A percentile compares a stretch with the other conserved stretches of the same genome.
These are phyloP conservation scores for Colletotrichum sp. DNA, from an alignment of 2,329 filamentous ascomycete species.

Conservation along the genomic window DNA sequence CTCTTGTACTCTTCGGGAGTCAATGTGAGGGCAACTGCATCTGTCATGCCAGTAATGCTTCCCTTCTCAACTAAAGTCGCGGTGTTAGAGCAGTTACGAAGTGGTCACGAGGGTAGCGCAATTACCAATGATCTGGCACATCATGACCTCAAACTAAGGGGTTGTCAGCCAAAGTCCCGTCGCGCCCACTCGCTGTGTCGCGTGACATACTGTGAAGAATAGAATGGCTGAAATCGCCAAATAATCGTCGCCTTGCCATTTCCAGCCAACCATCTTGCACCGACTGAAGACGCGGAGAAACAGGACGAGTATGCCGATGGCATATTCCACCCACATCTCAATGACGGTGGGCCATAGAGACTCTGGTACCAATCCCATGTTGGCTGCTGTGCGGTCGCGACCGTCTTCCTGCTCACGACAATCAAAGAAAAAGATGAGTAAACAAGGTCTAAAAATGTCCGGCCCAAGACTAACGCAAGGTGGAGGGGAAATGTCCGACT, in stretches of 20 bases:
- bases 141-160: conserved; percentile 11
- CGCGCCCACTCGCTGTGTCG: neutral
- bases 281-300: conserved; percentile 6
- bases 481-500: neutral
- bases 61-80: conserved; percentile 4
- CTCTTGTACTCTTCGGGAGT: conserved; percentile 10
- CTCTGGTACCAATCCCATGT: neutral
- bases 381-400: neutral
- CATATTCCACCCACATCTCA: conserved; percentile 19
- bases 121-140: conserved; percentile 17
- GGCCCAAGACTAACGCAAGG: neutral
- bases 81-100: neutral
- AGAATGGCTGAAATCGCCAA: conserved; percentile 2
- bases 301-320: neutral
- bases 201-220: conserved; percentile 7
- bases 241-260: conserved; percentile 14
- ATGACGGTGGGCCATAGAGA: conserved; percentile 2
- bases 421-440: neutral
- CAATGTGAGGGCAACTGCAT: neutral
- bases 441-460: neutral
- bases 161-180: neutral
- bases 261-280: neutral
- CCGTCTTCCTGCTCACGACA: neutral
- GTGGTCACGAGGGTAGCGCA: neutral
- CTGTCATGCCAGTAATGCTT: conserved; percentile 15